Conservation (phyloP, 129 eudicot genomes). For the Logfia minima region DNA sequence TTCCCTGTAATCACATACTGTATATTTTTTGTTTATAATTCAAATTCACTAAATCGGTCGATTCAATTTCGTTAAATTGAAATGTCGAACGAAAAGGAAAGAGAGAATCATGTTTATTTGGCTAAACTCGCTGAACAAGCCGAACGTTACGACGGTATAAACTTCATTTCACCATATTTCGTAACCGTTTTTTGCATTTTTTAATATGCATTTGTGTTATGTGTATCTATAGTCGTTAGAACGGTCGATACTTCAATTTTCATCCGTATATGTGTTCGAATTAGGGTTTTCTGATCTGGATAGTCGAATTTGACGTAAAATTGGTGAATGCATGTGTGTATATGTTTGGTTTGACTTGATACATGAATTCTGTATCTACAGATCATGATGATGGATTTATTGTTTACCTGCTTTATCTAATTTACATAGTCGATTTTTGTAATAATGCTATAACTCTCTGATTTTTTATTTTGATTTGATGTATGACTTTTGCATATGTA, state of each 20-base stretch:
- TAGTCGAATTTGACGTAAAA: conserved; percentile 7
- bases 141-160: conserved; percentile 84
- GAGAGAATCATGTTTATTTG: conserved; percentile 85
- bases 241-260: conserved; percentile 1
- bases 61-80: conserved; percentile 6
- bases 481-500: not conserved
- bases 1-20: not conserved
- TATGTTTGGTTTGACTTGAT: not conserved
- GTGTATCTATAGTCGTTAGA: conserved; percentile 6
- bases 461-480: not conserved
- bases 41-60: not conserved
- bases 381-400: not conserved
- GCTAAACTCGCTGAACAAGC: conserved; percentile 99
- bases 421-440: not conserved
- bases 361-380: conserved; percentile 8
- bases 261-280: not conserved
- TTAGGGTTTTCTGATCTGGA: not conserved
- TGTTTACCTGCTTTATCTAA: conserved; percentile 1
- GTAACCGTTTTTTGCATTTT: not conserved
- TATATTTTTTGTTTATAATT: not conserved
- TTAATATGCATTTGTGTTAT: not conserved
- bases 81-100: conserved; percentile 81
- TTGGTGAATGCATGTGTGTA: not conserved
- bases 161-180: not conserved
- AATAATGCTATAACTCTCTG: not conserved